These are phyloP conservation scores for Serendipita indica DNA, from an alignment of 768 basidiomycete species.

Conservation along the genomic window DNA sequence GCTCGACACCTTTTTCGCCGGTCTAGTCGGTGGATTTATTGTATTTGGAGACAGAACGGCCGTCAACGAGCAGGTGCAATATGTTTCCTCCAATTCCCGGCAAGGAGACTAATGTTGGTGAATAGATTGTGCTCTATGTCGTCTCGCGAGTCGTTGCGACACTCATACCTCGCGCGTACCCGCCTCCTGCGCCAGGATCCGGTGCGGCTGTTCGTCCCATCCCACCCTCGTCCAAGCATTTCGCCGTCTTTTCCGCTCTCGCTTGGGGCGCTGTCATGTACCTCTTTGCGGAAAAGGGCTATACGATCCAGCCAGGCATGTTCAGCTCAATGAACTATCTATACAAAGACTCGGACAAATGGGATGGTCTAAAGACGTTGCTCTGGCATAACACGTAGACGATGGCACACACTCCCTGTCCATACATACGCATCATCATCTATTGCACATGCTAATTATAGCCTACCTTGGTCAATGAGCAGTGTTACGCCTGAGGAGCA, in stretches of 20 bases:
- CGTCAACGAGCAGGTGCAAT: slow-evolving; percentile 77
- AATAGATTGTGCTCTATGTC: slow-evolving; percentile 93
- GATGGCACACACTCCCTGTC: too few relatives aligned
- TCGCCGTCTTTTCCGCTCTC: slow-evolving; percentile 73
- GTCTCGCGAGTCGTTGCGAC: slow-evolving; percentile 84
- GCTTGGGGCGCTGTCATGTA: slow-evolving; percentile 97
- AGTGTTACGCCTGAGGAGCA: too few relatives aligned
- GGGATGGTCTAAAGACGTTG: slow-evolving; percentile 68
- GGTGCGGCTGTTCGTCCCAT: slow-evolving; percentile 36
- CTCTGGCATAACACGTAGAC: slow-evolving; percentile 79
- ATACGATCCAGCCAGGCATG: slow-evolving; percentile 94
- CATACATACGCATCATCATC: too few relatives aligned
- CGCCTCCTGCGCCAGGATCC: slow-evolving; percentile 16
- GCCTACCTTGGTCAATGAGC: too few relatives aligned
- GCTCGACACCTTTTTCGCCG: slow-evolving; percentile 82
- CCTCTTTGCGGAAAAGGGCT: slow-evolving; percentile 72
- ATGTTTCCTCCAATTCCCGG: slow-evolving; percentile 7
- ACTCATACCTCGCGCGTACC: slow-evolving; percentile 64
- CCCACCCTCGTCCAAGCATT: slow-evolving; percentile 73
- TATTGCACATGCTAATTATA: too few relatives aligned
- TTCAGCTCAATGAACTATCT: slow-evolving; percentile 92
- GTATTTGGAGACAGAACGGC: slow-evolving; percentile 77
- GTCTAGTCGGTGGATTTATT: slow-evolving; percentile 79
- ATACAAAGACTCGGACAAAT: slow-evolving; percentile 82
- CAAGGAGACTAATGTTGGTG: not conserved